phyloP scores from a whole-genome alignment of 495 filamentous ascomycete species.

The Lepraria neglecta region DNA sequence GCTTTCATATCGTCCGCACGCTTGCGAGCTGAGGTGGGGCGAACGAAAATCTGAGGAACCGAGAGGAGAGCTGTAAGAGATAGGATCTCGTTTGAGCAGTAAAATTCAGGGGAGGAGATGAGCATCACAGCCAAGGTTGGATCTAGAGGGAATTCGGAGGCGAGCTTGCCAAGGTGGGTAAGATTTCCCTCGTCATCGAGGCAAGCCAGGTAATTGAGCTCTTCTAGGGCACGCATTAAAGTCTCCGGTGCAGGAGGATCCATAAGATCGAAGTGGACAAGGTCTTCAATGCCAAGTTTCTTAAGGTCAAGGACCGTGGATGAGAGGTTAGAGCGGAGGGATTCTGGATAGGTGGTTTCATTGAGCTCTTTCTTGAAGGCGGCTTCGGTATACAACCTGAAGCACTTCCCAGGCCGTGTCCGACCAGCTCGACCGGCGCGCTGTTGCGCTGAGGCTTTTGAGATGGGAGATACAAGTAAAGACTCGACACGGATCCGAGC shows the following conservation, averaged over 20 bases:
- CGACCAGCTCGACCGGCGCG: conserved; percentile 97
- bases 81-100: conserved; percentile 96
- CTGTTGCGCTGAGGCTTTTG: conserved; percentile 97
- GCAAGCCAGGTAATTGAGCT: conserved; percentile 95
- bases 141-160: conserved; percentile 94
- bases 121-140: conserved; percentile 96
- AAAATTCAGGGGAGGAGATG: conserved; percentile 94
- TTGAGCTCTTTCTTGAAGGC: conserved; percentile 99
- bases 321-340: conserved; percentile 86
- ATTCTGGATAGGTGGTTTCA: conserved; percentile 92
- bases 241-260: conserved; percentile 98
- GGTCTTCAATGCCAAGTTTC: conserved; percentile 90
- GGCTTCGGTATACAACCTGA: conserved; percentile 89
- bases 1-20: conserved; percentile 97
- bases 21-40: conserved; percentile 74
- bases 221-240: conserved; percentile 95
- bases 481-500: conserved; percentile 95
- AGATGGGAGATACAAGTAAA: conserved; percentile 89
- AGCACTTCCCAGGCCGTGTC: conserved; percentile 96
- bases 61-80: conserved; percentile 92
- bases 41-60: conserved; percentile 89
- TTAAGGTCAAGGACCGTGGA: conserved; percentile 95
- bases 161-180: conserved; percentile 75
- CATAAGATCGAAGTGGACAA: conserved; percentile 99
- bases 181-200: conserved; percentile 93